Evolutionary conservation across 2,329 filamentous ascomycete genomes (phyloP), one percentile per base, ranked within the genome.

Genomic region (Aspergillus floridensis): DNA sequence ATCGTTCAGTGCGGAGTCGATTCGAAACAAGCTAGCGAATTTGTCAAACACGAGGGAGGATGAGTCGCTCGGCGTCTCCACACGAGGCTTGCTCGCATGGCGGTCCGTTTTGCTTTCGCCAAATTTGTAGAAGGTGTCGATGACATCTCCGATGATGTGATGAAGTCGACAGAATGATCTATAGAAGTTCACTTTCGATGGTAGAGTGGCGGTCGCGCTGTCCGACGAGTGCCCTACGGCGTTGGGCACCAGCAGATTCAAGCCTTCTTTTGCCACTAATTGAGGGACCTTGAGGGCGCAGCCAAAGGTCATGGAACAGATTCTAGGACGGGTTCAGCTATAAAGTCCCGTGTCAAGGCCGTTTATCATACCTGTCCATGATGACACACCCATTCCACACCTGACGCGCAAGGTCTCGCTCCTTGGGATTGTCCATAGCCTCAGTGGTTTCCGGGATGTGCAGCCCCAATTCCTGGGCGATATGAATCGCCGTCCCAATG

Each of bases 281-380:
- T 35, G 50, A 41, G 50, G 50, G 5, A 52, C 29, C 11, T 26
- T 52, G 11, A 52, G 50, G 19, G 32, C 29, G n/a, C 50, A 52
- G 6, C 50, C 50, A 10, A 52, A 52, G 14, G 50, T 52, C 50
- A 52, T 52, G 50, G 50, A 35, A 16, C 50, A 52, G n/a, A 52
- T 52, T 52, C 50, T 52, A 22, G n/a, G 4, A 35, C 32, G 31
- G 19, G 21, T 29, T 52, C 12, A 52, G 50, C 8, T 16, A 12
- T 4, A 8, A 8, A 4, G 14, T n/a, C 24, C 2, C 3, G 26
- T 5, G 1, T 14, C 21, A 22, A 1, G 11, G 11, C 14, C 21
- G 6, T 22, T 4, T 41, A 1, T 22, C 50, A 41, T 52, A 52
- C 50, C 50, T 35, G 50, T 52, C 50, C 19, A 52, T 21, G 5